Base-by-base conservation (phyloP, 495 filamentous ascomycete genomes). In the Apodospora peruviana region DNA sequence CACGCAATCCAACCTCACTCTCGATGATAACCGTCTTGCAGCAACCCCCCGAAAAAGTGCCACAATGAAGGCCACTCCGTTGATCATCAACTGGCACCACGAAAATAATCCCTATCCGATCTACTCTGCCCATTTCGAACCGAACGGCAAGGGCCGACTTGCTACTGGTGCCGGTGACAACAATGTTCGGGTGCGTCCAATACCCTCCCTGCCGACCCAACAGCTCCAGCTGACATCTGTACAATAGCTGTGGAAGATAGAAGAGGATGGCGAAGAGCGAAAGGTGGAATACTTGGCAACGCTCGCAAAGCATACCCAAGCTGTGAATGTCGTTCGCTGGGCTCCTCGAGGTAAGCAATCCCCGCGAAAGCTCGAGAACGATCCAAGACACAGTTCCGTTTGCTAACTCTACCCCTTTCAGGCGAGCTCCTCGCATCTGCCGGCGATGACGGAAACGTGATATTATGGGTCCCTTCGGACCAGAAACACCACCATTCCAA, bases 261-360 rank as follows among this genome's bases (percentile, higher is more conserved):
- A 96, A 45, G 70, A 79, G 19, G 83, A 84, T 49, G 90, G 87
- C n/a, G 91, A 96, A 37, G 86, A 90, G 51, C 76, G 90, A 29
- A 93, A 81, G 50, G 87, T 94, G 27, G 83, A 88, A 21, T 99
- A 97, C 62, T 68, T 99, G 45, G 90, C 89, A 37, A 97, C 91
- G 0, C 75, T 97, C 48, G 69, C 84, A 22, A 96, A 94, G 66
- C 93, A 99, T 66, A 91, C 89, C 19, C 94, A 97, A 68, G 89
- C 93, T 23, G 94, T 99, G 55, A 99, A 99, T 78, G 93, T 96
- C 36, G 94, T 99, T 17, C 79, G 93, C 56, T 99, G 91, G 76
- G 86, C 88, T 59, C 93, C 93, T 12, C 86, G 87, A 76, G 93
- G 90, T 93, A 69, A 40, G 66, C 41, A 34, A 14, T 11, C 4